These are phyloP conservation scores for Linum usitatissimum DNA, from an alignment of 345 rosid genomes.

Conservation along the genomic window DNA sequence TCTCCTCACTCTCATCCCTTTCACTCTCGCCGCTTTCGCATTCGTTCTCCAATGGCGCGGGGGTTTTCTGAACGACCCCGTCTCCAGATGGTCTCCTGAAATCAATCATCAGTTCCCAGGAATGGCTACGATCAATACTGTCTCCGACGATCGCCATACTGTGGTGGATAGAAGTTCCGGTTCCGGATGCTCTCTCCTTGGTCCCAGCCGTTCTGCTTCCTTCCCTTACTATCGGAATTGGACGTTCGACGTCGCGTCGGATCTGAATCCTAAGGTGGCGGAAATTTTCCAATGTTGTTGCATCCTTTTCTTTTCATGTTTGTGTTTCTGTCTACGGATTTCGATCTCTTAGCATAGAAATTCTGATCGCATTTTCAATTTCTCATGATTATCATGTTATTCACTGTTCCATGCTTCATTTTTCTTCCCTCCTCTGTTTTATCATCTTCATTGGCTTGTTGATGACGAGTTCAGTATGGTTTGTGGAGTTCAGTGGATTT, in stretches of 20 bases:
- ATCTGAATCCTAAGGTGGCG: constrained; percentile 70
- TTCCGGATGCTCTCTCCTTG: constrained; percentile 50
- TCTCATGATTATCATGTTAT: not conserved
- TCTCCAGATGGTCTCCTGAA: constrained; percentile 37
- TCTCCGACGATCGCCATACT: not conserved
- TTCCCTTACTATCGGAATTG: constrained; percentile 66
- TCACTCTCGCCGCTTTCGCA: constrained; percentile 49
- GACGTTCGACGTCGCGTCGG: constrained; percentile 48
- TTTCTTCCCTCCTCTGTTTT: no score
- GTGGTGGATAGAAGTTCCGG: constrained; percentile 16
- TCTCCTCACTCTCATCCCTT: constrained; percentile 43
- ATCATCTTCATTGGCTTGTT: no score
- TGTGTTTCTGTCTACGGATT: not conserved
- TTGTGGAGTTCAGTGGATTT: no score
- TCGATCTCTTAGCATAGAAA: not conserved
- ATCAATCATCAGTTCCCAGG: constrained; percentile 50
- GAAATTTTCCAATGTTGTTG: not conserved
- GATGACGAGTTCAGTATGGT: no score
- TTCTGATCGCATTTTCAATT: not conserved
- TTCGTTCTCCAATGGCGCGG: constrained; percentile 64
- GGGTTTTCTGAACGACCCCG: constrained; percentile 32
- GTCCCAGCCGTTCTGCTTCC: constrained; percentile 38
- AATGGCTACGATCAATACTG: constrained; percentile 17
- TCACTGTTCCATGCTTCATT: not conserved
- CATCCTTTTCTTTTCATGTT: not conserved